These are phyloP conservation scores for Capronia americana DNA, from an alignment of 2,329 filamentous ascomycete genomes.

Conservation along the genomic window DNA sequence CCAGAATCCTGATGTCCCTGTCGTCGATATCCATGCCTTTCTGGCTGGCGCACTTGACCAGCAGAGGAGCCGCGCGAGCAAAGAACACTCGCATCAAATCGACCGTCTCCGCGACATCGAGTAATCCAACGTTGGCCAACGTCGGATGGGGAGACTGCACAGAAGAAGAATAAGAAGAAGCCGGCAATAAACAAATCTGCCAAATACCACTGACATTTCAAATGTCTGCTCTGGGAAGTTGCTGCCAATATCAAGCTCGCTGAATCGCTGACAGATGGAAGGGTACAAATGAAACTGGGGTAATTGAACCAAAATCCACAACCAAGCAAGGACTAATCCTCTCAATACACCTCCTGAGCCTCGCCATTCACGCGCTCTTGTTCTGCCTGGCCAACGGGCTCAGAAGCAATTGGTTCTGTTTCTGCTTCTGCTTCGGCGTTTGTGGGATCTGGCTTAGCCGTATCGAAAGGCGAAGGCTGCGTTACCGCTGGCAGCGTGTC, in stretches of 20 bases:
- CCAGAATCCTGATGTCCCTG: not conserved
- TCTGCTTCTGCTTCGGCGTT: constrained; percentile 5
- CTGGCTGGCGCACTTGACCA: no score
- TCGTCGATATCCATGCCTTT: not conserved
- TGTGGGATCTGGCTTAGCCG: constrained; percentile 24
- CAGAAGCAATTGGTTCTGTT: constrained; percentile 9
- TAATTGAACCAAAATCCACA: constrained; percentile 18
- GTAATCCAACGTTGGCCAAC: no score
- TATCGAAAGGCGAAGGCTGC: constrained; percentile 18
- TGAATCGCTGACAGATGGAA: constrained; percentile 29
- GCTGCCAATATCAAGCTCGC: constrained; percentile 25
- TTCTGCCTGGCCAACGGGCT: constrained; percentile 10
- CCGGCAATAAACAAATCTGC: not conserved
- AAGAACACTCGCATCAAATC: no score
- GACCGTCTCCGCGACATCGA: no score
- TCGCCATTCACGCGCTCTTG: constrained; percentile 14
- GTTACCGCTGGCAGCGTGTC: constrained; percentile 15
- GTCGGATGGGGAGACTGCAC: not conserved
- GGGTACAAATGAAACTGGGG: constrained; percentile 19
- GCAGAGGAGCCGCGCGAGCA: no score
- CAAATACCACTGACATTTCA: constrained; percentile 26
- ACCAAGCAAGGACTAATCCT: not conserved
- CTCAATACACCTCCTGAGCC: constrained; percentile 14
- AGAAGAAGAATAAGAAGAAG: constrained; percentile 6
- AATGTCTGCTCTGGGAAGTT: constrained; percentile 20